These are phyloP conservation scores for Cordia subcordata DNA, from an alignment of 257 asterid genomes.

Conservation along the genomic window DNA sequence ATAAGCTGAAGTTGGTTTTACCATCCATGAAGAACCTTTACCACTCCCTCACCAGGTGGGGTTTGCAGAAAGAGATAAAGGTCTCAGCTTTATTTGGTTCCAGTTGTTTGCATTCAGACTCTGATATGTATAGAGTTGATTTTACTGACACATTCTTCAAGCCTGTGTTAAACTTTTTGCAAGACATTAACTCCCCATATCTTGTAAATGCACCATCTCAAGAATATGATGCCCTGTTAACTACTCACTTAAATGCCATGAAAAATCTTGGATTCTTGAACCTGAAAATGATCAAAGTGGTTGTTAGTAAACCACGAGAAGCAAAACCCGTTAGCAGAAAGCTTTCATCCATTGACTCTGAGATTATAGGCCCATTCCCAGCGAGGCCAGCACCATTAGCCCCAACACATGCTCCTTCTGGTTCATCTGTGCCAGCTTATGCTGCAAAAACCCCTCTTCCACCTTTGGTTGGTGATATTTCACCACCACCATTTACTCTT, in stretches of 20 bases:
- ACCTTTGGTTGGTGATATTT: slow-evolving; percentile 54
- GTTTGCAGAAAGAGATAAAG: slow-evolving; percentile 62
- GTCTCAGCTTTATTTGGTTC: slow-evolving; percentile 50
- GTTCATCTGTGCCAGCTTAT: slow-evolving; percentile 37
- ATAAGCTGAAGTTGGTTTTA: slow-evolving; percentile 27
- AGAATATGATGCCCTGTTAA: slow-evolving; percentile 14
- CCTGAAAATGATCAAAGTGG: slow-evolving; percentile 22
- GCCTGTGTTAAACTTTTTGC: slow-evolving; percentile 46
- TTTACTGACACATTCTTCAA: slow-evolving; percentile 28
- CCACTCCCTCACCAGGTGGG: slow-evolving; percentile 89
- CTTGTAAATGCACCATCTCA: slow-evolving; percentile 27
- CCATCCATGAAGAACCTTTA: slow-evolving; percentile 68
- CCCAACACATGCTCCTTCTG: slow-evolving; percentile 30
- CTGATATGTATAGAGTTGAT: slow-evolving; percentile 26
- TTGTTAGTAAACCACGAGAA: slow-evolving; percentile 8
- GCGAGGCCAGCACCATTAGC: slow-evolving; percentile 46
- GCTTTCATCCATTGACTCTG: slow-evolving; percentile 38
- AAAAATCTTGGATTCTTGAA: slow-evolving; percentile 31
- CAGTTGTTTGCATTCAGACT: slow-evolving; percentile 36
- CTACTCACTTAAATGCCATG: slow-evolving; percentile 34
- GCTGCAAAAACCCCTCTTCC: slow-evolving; percentile 60
- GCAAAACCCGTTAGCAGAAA: slow-evolving; percentile 41
- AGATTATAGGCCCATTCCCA: slow-evolving; percentile 32
- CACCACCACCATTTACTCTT: slow-evolving; percentile 37
- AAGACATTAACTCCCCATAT: slow-evolving; percentile 44